Conservation (phyloP, 1,139 yeast species). For the Blastobotrys serpentis region DNA sequence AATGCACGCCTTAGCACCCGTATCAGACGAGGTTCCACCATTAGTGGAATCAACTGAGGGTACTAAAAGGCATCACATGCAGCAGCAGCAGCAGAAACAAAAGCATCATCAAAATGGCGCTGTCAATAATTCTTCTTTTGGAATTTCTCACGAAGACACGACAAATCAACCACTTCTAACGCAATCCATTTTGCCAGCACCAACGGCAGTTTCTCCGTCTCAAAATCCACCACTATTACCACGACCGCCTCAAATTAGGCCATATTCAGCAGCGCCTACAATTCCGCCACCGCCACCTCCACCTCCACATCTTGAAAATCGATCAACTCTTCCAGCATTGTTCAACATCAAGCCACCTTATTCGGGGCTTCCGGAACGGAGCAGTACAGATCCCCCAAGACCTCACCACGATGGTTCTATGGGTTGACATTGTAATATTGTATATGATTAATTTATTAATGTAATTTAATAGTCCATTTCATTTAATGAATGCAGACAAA, state of each 20-base stretch:
- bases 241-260: not conserved
- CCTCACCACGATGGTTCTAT: not conserved
- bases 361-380: not conserved
- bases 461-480: too few relatives aligned
- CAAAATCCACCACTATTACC: not conserved
- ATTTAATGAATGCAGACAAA: too few relatives aligned
- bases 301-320: not conserved
- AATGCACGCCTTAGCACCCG: conserved; percentile 32
- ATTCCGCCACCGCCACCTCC: not conserved
- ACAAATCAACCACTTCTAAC: not conserved
- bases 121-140: not conserved
- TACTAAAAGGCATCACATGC: not conserved
- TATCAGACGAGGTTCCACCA: conserved; percentile 32
- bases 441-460: too few relatives aligned
- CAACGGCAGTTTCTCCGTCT: not conserved
- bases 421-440: not conserved
- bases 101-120: not conserved
- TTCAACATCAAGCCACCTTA: not conserved
- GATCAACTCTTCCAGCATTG: not conserved
- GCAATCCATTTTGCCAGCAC: not conserved
- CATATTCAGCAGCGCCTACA: not conserved
- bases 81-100: not conserved
- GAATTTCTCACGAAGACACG: not conserved
- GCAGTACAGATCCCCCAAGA: not conserved
- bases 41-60: conserved; percentile 7